Conservation (phyloP, 2,329 filamentous ascomycete species). For the Microcera coccophila region DNA sequence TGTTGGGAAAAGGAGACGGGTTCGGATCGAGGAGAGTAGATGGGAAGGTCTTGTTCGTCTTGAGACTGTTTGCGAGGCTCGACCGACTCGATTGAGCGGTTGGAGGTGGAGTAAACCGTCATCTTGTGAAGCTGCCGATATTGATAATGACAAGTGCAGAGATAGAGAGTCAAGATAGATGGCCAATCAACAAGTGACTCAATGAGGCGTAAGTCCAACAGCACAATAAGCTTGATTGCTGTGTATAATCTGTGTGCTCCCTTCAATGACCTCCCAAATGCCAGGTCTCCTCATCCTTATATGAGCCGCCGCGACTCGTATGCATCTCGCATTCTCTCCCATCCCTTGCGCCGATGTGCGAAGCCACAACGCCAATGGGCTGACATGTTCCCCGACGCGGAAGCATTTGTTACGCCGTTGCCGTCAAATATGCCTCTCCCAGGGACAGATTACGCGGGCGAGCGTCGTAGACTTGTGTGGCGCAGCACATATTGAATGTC, state of each 20-base stretch:
- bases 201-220: not conserved
- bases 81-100: conserved; percentile 13
- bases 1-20: not conserved
- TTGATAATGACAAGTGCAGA: not conserved
- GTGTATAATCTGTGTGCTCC: not conserved
- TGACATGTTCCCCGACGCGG: not conserved
- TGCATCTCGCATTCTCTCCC: conserved; percentile 13
- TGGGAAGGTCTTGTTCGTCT: conserved; percentile 16
- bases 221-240: not conserved
- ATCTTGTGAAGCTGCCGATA: conserved; percentile 11
- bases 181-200: not conserved
- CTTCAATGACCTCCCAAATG: not conserved
- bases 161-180: not conserved
- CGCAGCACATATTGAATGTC: conserved; percentile 12
- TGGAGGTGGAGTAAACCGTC: conserved; percentile 16
- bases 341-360: conserved; percentile 9
- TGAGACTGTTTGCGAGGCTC: conserved; percentile 20
- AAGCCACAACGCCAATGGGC: not conserved
- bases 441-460: conserved; percentile 9
- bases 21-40: conserved; percentile 12
- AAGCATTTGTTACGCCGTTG: not conserved
- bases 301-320: conserved; percentile 6
- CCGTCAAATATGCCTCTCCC: not conserved
- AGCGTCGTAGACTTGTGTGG: conserved; percentile 14
- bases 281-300: conserved; percentile 14